Conservation (phyloP, 805 yeast species). For the Barnettozyma vustinii region DNA sequence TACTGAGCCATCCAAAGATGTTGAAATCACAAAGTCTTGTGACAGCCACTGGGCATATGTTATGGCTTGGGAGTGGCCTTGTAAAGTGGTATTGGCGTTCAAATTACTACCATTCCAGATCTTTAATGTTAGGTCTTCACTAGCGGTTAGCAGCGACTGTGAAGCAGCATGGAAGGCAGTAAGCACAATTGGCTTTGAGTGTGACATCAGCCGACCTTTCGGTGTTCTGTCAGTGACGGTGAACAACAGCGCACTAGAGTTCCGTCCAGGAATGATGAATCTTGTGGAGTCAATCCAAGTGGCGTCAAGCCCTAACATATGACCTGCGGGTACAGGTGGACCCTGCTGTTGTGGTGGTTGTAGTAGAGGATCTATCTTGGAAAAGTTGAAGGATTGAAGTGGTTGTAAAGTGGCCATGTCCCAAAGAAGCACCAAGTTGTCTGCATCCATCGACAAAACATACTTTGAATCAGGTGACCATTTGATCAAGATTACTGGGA, state of each 20-base stretch:
- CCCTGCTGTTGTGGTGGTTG: conserved; percentile 22
- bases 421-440: conserved; percentile 57
- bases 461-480: conserved; percentile 59
- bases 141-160: conserved; percentile 62
- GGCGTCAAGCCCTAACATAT: conserved; percentile 45
- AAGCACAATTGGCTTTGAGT: conserved; percentile 48
- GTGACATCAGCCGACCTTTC: conserved; percentile 56
- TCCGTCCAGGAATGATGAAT: conserved; percentile 64
- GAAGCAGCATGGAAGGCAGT: conserved; percentile 47
- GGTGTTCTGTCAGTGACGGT: conserved; percentile 43
- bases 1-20: conserved; percentile 67
- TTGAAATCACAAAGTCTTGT: conserved; percentile 38
- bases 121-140: conserved; percentile 70
- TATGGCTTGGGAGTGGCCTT: conserved; percentile 56
- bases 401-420: conserved; percentile 50
- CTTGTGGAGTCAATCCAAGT: conserved; percentile 70
- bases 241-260: conserved; percentile 50
- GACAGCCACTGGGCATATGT: conserved; percentile 53
- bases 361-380: conserved; percentile 16
- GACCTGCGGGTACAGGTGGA: conserved; percentile 2
- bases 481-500: conserved; percentile 47
- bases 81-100: conserved; percentile 42
- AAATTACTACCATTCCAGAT: conserved; percentile 69
- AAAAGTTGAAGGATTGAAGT: conserved; percentile 39
- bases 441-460: conserved; percentile 55